Conservation (phyloP, 352 stramenopile genomes). For the Globisporangium nodosum region DNA sequence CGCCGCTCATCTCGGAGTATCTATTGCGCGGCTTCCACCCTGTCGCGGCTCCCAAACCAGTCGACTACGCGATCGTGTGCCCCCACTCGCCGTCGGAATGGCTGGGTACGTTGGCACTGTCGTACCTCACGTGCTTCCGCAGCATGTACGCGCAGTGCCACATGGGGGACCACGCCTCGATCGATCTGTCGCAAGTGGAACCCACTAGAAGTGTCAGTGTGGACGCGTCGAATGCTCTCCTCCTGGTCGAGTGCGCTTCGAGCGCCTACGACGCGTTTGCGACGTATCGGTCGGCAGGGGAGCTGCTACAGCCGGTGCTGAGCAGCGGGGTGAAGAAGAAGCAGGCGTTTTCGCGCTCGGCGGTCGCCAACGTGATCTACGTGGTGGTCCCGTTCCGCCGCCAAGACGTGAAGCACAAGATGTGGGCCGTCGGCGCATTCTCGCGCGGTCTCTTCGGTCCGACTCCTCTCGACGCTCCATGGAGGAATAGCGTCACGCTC, state of each 20-base stretch:
- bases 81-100: constrained; percentile 64
- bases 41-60: constrained; percentile 48
- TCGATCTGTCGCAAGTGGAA: constrained; percentile 40
- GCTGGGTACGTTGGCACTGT: constrained; percentile 60
- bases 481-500: constrained; percentile 54
- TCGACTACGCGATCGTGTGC: constrained; percentile 74
- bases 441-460: constrained; percentile 48
- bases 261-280: constrained; percentile 50
- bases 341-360: constrained; percentile 56
- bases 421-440: constrained; percentile 65
- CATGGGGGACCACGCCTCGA: constrained; percentile 55
- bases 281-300: constrained; percentile 54
- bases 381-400: constrained; percentile 61
- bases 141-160: constrained; percentile 65
- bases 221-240: constrained; percentile 39
- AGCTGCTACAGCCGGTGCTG: constrained; percentile 46
- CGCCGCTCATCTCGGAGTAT: constrained; percentile 66
- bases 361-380: constrained; percentile 64
- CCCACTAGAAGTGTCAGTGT: constrained; percentile 37
- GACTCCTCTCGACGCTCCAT: constrained; percentile 19
- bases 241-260: constrained; percentile 55
- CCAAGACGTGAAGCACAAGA: constrained; percentile 64
- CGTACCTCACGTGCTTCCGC: constrained; percentile 64
- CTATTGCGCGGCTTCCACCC: constrained; percentile 68
- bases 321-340: constrained; percentile 45